phyloP scores from a whole-genome alignment of 23 red algal species.

The Gracilaria domingensis region DNA sequence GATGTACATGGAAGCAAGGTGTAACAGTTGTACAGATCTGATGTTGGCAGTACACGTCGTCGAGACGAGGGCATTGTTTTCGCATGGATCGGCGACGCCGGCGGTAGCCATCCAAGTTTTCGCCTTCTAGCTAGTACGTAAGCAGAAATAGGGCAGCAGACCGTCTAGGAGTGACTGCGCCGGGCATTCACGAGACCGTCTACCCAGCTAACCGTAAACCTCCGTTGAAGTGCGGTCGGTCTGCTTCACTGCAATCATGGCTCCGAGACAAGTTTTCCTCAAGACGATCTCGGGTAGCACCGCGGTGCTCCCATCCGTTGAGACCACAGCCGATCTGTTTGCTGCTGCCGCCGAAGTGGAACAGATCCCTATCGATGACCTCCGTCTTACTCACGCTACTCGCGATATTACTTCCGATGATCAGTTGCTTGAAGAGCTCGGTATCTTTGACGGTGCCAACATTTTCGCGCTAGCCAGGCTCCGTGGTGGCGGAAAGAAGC shows the following conservation, averaged over 20 bases:
- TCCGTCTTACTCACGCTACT: constrained; percentile 63
- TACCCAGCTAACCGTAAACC: not conserved
- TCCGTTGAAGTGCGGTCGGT: not conserved
- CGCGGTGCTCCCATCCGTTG: constrained; percentile 42
- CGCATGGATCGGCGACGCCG: too few species aligned
- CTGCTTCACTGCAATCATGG: constrained; percentile 11
- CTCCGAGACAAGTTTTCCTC: constrained; percentile 69
- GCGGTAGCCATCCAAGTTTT: not conserved
- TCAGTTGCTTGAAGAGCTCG: constrained; percentile 30
- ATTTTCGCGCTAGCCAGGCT: constrained; percentile 71
- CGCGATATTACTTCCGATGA: constrained; percentile 42
- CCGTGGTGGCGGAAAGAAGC: constrained; percentile 98
- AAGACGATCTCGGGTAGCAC: constrained; percentile 41
- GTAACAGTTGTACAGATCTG: not conserved
- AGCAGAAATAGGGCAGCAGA: constrained; percentile 12
- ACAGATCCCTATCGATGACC: not conserved
- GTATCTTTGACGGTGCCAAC: constrained; percentile 47
- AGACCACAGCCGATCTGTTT: constrained; percentile 50
- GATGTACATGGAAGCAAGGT: too few species aligned
- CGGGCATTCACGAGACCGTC: constrained; percentile 75
- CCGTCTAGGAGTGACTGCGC: constrained; percentile 72
- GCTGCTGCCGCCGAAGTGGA: constrained; percentile 19
- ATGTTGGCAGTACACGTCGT: not conserved
- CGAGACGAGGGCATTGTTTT: too few species aligned
- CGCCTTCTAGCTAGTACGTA: not conserved